A percentile compares a stretch with the other conserved stretches of the same genome.
These are phyloP conservation scores for Naganishia cerealis DNA, from an alignment of 1,284 basidiomycete genomes.

Conservation along the genomic window DNA sequence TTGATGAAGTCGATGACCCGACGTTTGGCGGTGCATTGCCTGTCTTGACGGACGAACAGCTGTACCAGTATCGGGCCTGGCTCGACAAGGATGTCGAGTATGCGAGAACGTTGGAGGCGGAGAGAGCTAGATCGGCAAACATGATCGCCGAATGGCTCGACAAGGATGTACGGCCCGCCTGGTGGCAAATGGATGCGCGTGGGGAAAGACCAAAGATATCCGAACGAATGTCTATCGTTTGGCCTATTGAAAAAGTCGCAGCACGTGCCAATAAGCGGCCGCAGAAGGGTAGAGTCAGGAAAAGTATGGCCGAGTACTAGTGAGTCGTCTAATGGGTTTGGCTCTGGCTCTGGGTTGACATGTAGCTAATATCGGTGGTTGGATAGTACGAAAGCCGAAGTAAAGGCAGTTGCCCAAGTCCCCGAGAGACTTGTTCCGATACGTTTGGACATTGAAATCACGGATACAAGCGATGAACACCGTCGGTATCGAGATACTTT, in stretches of 20 bases:
- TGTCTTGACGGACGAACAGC: constrained; percentile 59
- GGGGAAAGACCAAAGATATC: constrained; percentile 57
- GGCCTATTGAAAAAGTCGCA: constrained; percentile 58
- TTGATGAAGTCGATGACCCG: constrained; percentile 54
- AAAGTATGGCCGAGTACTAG: constrained; percentile 53
- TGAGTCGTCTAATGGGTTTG: constrained; percentile 15
- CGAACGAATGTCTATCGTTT: constrained; percentile 67
- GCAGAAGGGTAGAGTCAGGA: constrained; percentile 49
- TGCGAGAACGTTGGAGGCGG: constrained; percentile 48
- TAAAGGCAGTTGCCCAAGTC: constrained; percentile 52
- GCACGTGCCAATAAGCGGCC: constrained; percentile 56
- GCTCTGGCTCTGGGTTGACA: neutral
- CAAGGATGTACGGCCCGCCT: constrained; percentile 15
- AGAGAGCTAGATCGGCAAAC: constrained; percentile 42
- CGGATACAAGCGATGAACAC: constrained; percentile 61
- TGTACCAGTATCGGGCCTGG: constrained; percentile 59
- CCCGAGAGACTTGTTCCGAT: constrained; percentile 74
- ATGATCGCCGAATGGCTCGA: constrained; percentile 23
- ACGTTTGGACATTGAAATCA: constrained; percentile 80
- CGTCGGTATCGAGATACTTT: constrained; percentile 93
- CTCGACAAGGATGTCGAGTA: constrained; percentile 60
- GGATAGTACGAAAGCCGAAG: constrained; percentile 42
- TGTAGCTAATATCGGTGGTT: neutral
- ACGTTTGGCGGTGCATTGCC: constrained; percentile 60
- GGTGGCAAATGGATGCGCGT: constrained; percentile 36